Evolutionary conservation across 2,329 filamentous ascomycete species (phyloP).

Genomic region (Ustulina deusta): DNA sequence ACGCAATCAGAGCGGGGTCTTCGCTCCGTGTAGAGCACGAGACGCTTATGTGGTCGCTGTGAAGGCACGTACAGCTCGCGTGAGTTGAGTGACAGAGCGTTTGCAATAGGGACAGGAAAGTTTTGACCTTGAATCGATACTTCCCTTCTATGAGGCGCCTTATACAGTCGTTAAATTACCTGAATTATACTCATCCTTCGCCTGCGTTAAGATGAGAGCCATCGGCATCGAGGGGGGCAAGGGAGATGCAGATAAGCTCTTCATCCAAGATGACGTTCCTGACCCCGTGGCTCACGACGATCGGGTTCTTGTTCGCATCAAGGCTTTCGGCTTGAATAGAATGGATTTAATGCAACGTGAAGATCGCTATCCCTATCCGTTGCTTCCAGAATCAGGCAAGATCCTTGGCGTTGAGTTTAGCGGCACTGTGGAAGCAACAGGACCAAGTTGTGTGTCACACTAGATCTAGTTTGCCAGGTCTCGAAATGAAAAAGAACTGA

Average conservation of each 20-base stretch:
- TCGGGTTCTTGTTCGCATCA: neutral
- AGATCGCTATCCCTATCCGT: conserved; percentile 1
- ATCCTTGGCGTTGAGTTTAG: neutral
- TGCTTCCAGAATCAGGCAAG: neutral
- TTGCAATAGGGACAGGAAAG: neutral
- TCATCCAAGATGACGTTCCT: conserved; percentile 1
- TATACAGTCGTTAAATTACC: neutral
- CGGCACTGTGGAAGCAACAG: neutral
- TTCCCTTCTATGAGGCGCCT: neutral
- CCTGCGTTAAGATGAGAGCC: neutral
- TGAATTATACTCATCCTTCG: neutral
- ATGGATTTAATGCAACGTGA: conserved; percentile 1
- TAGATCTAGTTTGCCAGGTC: neutral
- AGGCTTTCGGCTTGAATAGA: neutral
- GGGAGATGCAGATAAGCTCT: conserved; percentile 1
- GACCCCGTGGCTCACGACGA: neutral
- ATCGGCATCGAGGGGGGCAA: neutral
- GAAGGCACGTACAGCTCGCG: neutral
- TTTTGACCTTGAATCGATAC: neutral
- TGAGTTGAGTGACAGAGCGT: neutral
- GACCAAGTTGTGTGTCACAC: neutral
- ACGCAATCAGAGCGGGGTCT: neutral
- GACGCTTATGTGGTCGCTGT: neutral
- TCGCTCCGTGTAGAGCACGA: neutral
- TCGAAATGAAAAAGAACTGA: neutral